Evolutionary conservation across 192 early-diverging fungal species (phyloP).

Genomic region (Linnemannia exigua): DNA sequence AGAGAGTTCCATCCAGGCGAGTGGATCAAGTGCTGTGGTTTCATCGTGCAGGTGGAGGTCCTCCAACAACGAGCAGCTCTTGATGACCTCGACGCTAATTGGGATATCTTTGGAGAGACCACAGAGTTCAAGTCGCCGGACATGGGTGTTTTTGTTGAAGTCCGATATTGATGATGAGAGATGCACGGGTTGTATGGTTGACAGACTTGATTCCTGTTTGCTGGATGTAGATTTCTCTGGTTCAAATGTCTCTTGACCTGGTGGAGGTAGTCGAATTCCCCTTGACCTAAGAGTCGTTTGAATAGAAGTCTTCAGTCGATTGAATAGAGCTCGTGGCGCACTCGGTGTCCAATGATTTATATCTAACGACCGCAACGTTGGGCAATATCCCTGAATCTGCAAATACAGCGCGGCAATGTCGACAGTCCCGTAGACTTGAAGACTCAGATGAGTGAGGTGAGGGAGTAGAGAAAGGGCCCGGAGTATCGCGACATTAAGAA

Average conservation of each 20-base stretch:
- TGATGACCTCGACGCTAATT: background rate
- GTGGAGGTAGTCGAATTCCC: too few species aligned
- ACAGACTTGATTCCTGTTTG: background rate
- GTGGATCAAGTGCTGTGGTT: background rate
- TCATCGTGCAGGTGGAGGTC: background rate
- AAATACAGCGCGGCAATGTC: background rate
- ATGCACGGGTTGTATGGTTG: background rate
- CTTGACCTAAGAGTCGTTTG: background rate
- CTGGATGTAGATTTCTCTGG: background rate
- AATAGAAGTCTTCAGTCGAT: background rate
- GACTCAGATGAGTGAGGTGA: background rate
- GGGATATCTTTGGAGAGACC: background rate
- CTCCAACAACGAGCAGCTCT: background rate
- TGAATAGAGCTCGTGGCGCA: background rate
- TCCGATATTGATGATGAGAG: background rate
- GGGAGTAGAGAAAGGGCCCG: background rate
- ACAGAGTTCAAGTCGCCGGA: background rate
- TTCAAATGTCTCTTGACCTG: background rate
- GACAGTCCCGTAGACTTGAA: background rate
- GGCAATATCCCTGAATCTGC: background rate
- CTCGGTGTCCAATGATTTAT: background rate
- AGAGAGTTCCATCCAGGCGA: background rate
- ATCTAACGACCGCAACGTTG: background rate
- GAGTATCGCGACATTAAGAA: background rate
- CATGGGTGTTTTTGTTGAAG: background rate